Conservation (phyloP, 2,329 filamentous ascomycete genomes). For the Aspergillus versicolor region DNA sequence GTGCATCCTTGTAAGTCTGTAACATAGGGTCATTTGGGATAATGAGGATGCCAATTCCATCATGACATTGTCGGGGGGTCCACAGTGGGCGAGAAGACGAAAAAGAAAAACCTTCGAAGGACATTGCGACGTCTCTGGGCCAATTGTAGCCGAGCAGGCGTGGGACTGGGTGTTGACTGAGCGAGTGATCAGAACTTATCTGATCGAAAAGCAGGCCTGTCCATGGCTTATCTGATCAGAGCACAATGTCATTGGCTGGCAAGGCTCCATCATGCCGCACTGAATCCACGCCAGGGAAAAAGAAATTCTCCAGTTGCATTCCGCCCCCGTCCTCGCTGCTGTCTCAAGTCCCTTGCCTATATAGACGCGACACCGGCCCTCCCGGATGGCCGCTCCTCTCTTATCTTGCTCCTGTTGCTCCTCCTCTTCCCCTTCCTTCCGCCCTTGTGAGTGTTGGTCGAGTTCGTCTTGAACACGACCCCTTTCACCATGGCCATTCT, state of each 20-base stretch:
- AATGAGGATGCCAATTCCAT: neutral
- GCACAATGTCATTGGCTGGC: neutral
- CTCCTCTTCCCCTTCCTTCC: neutral
- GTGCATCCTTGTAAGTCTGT: no score
- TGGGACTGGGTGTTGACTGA: no score
- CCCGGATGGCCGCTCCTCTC: neutral
- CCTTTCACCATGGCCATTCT: conserved; percentile 1
- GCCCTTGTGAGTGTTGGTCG: neutral
- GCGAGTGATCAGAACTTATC: neutral
- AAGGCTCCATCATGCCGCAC: neutral
- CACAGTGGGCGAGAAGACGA: neutral
- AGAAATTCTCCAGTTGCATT: neutral
- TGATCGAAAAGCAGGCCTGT: neutral
- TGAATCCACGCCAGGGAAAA: neutral
- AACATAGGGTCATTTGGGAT: neutral
- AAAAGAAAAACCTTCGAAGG: neutral
- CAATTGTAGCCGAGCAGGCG: no score
- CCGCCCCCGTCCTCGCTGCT: neutral
- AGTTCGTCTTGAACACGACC: neutral
- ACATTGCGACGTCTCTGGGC: no score
- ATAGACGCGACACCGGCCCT: neutral
- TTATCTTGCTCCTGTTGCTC: neutral
- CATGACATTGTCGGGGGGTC: neutral
- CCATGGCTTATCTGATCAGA: neutral
- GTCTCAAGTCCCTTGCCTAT: neutral